Percentiles rank a stretch among this genome's conserved stretches.
These are phyloP conservation scores for Claviceps fusiformis DNA, from an alignment of 2,329 filamentous ascomycete genomes.

Conservation along the genomic window DNA sequence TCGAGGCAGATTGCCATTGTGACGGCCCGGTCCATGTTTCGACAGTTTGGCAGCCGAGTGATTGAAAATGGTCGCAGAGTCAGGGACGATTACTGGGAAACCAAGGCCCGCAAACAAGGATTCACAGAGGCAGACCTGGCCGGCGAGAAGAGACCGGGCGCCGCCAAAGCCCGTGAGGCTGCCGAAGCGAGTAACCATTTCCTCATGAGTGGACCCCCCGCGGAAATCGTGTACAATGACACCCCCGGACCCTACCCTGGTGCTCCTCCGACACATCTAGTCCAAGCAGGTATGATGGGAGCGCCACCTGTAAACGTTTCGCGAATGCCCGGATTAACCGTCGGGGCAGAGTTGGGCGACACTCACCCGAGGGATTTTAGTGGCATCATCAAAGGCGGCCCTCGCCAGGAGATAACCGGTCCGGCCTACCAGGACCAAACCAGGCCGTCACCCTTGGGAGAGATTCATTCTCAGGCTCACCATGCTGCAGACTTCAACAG, in stretches of 20 bases:
- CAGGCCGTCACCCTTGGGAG: constrained; percentile 58
- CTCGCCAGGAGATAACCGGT: constrained; percentile 80
- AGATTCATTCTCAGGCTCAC: constrained; percentile 74
- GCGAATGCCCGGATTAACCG: constrained; percentile 73
- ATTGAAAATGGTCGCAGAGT: constrained; percentile 83
- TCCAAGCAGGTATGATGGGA: constrained; percentile 61
- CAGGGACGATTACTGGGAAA: constrained; percentile 97
- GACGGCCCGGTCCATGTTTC: constrained; percentile 94
- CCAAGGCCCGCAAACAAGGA: constrained; percentile 90
- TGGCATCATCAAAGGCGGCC: constrained; percentile 61
- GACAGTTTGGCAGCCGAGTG: constrained; percentile 90
- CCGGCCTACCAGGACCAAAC: constrained; percentile 79
- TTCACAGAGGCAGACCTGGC: constrained; percentile 95
- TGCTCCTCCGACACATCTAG: constrained; percentile 52
- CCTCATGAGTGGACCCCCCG: constrained; percentile 54
- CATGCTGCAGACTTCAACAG: constrained; percentile 89
- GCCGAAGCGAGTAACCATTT: constrained; percentile 55
- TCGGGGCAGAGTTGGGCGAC: constrained; percentile 65
- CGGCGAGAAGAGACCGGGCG: constrained; percentile 89
- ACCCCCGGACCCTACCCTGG: constrained; percentile 51
- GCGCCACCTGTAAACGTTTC: constrained; percentile 48
- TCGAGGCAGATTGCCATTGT: constrained; percentile 98
- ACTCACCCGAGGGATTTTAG: constrained; percentile 69
- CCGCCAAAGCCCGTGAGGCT: constrained; percentile 74
- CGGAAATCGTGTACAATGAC: constrained; percentile 81